Evolutionary conservation across 2,329 filamentous ascomycete species (phyloP), one percentile per base, ranked within the genome.

Genomic region (Fusarium pilosicola): DNA sequence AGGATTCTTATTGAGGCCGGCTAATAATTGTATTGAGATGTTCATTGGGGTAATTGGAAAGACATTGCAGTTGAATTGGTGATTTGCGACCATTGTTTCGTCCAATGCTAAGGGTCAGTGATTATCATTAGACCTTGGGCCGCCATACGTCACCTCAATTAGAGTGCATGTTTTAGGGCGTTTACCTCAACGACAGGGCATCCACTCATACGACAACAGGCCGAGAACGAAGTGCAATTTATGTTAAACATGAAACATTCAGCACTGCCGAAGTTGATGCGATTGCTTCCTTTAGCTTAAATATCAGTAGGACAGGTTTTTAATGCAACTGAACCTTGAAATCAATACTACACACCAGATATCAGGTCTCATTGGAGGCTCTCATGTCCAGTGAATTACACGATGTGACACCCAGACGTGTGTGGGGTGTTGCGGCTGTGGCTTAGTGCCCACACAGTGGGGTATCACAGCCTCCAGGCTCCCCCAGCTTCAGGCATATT

Each of bases 361-460:
- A n/a, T 58, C 30, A 38, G 32, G 32, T 59, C 7, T 49, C 26
- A n/a, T 44, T 42, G 38, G 38, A 55, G 22, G 32, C 39, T 34
- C 39, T 22, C 18, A 42, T 39, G 24, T 28, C 48, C n/a, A 56
- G 18, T 17, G 38, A 57, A 42, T 38, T 62, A 57, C 49, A 62
- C 56, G 26, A 22, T 34, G 66, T 66, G 73, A 64, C 74, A 60
- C 45, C 32, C 44, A 44, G 56, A 24, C 6, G 26, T 58, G 26
- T 59, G 59, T 59, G 70, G 65, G 65, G 44, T 55, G 39, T 65
- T 74, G 70, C 74, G 74, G 76, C 76, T 76, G 76, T 77, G 76
- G 76, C 75, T 68, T 71, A 74, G 73, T 73, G 55, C 74, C 56
- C 49, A 38, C 34, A 17, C n/a, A 74, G 75, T 74, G 69, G 72